Evolutionary conservation across 345 rosid species (phyloP).

Genomic region (Eucalyptus globulus): DNA sequence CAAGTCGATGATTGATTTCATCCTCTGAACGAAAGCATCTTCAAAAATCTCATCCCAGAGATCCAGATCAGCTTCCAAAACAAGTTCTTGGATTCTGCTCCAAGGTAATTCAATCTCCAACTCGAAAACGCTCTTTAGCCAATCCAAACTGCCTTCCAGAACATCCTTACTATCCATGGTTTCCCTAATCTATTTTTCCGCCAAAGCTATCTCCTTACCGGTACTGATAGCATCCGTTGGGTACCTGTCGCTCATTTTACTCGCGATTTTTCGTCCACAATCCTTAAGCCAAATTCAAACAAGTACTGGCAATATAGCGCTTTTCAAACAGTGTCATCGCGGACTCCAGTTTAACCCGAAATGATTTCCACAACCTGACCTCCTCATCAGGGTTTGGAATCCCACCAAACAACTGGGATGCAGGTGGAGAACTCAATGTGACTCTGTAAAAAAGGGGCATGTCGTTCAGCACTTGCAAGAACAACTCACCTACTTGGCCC

Average conservation of each 20-base stretch:
- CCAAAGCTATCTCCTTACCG: constrained; percentile 67
- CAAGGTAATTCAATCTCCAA: constrained; percentile 94
- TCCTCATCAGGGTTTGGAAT: constrained; percentile 91
- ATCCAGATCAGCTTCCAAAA: constrained; percentile 73
- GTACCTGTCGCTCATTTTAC: constrained; percentile 48
- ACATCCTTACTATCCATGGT: constrained; percentile 79
- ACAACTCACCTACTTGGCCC: constrained; percentile 84
- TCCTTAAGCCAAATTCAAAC: constrained; percentile 72
- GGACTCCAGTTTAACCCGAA: constrained; percentile 64
- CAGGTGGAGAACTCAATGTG: constrained; percentile 78
- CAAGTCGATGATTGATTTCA: constrained; percentile 59
- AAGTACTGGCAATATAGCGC: constrained; percentile 39
- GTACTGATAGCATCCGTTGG: constrained; percentile 44
- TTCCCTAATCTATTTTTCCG: constrained; percentile 68
- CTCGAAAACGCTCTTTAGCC: constrained; percentile 87
- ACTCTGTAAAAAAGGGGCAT: constrained; percentile 84
- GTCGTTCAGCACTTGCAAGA: constrained; percentile 78
- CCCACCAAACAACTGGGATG: constrained; percentile 82
- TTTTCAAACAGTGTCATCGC: constrained; percentile 39
- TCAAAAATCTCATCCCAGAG: constrained; percentile 97
- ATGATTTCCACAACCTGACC: constrained; percentile 76
- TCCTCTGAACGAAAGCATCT: constrained; percentile 81
- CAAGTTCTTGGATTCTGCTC: constrained; percentile 88
- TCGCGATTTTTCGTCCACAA: constrained; percentile 39
- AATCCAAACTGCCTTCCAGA: constrained; percentile 74